Evolutionary conservation across 164 flowering plant species (phyloP).

Genomic region (Stephania cephalantha): DNA sequence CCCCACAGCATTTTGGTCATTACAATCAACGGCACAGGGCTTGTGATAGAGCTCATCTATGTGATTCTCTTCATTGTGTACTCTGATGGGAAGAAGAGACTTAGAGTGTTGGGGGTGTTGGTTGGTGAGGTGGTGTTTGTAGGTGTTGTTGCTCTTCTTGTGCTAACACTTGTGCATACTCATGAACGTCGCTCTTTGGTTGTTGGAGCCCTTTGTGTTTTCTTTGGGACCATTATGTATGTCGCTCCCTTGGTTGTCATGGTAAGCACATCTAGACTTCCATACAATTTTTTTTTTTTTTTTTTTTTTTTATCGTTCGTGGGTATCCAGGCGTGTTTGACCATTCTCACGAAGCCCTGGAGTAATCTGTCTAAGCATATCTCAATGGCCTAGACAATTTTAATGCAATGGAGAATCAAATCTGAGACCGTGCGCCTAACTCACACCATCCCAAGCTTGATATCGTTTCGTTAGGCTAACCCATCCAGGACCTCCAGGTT

Average conservation of each 20-base stretch:
- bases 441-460: too few relatives aligned
- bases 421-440: too few relatives aligned
- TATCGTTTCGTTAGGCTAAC: too few relatives aligned
- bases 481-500: too few relatives aligned
- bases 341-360: too few relatives aligned
- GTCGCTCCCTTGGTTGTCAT: constrained; percentile 65
- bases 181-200: constrained; percentile 30
- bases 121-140: constrained; percentile 34
- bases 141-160: constrained; percentile 25
- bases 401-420: too few relatives aligned
- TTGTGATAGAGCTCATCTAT: constrained; percentile 48
- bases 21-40: constrained; percentile 62
- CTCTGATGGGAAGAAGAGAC: constrained; percentile 37
- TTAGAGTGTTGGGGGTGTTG: constrained; percentile 26
- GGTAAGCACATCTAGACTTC: constrained; percentile 31
- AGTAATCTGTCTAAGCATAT: too few relatives aligned
- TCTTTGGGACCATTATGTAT: constrained; percentile 54
- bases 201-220: constrained; percentile 44
- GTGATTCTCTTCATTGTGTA: constrained; percentile 41
- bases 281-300: too few relatives aligned
- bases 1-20: constrained; percentile 57
- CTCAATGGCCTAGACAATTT: too few relatives aligned
- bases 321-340: too few relatives aligned
- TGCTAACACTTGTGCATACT: constrained; percentile 37
- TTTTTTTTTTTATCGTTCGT: too few relatives aligned